Evolutionary conservation across 352 stramenopile genomes (phyloP).

Genomic region (Ophiocytium majus): DNA sequence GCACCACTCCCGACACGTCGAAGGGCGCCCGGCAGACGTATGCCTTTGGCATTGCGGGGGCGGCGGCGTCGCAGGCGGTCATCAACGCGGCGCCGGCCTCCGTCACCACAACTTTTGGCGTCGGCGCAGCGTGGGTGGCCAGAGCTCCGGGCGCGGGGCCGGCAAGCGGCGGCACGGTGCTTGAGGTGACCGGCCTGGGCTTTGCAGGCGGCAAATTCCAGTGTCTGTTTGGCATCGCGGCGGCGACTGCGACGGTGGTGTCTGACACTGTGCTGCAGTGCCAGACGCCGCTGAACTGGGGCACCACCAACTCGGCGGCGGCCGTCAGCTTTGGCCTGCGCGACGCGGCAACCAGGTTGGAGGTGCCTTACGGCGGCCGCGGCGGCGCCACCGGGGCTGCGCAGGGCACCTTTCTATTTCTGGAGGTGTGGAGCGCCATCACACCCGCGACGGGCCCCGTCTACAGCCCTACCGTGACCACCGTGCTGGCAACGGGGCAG

Average conservation of each 20-base stretch:
- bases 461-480: not conserved
- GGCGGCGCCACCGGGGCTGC: not conserved
- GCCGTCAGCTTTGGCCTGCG: not conserved
- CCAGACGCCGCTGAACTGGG: not conserved
- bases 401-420: not conserved
- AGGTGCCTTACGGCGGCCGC: not conserved
- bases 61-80: not conserved
- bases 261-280: not conserved
- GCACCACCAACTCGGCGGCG: not conserved
- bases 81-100: not conserved
- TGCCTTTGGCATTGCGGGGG: not conserved
- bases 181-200: not conserved
- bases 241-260: not conserved
- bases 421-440: not conserved
- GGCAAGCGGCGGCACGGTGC: not conserved
- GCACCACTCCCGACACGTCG: not conserved
- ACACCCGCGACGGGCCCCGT: not conserved
- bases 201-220: not conserved
- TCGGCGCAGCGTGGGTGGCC: not conserved
- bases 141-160: not conserved
- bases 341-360: not conserved
- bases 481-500: not conserved
- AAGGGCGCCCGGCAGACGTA: not conserved
- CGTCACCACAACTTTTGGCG: not conserved
- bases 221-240: not conserved